Percentiles rank a stretch among this genome's conserved stretches.
These are phyloP conservation scores for Phytophthora constricta DNA, from an alignment of 352 stramenopile species.

Conservation along the genomic window DNA sequence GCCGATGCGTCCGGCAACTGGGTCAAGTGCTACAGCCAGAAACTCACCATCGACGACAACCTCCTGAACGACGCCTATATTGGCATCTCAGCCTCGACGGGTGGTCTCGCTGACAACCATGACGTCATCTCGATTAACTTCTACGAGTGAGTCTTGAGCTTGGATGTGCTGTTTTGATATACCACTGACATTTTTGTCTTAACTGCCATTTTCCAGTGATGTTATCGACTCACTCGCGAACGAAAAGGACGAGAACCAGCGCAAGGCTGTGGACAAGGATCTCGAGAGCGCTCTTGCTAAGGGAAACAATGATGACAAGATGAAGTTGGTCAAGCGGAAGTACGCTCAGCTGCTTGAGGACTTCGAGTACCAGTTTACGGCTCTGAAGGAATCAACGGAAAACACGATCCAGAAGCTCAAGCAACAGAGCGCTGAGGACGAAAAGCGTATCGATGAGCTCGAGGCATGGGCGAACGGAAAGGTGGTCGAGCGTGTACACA, in stretches of 20 bases:
- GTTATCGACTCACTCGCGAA: constrained; percentile 61
- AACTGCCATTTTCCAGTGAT: constrained; percentile 49
- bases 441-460: constrained; percentile 72
- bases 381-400: constrained; percentile 82
- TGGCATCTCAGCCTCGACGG: constrained; percentile 81
- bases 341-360: constrained; percentile 85
- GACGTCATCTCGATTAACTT: constrained; percentile 77
- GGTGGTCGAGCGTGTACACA: constrained; percentile 60
- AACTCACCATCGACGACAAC: constrained; percentile 52
- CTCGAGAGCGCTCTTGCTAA: constrained; percentile 55
- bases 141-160: constrained; percentile 87
- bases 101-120: constrained; percentile 86
- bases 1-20: constrained; percentile 75
- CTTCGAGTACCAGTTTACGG: constrained; percentile 86
- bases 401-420: constrained; percentile 86
- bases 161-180: constrained; percentile 10
- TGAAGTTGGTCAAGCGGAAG: constrained; percentile 76
- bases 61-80: constrained; percentile 76
- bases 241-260: constrained; percentile 67
- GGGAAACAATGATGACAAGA: constrained; percentile 66
- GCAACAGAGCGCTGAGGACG: constrained; percentile 71
- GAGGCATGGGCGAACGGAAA: constrained; percentile 73
- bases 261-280: constrained; percentile 55
- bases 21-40: constrained; percentile 67
- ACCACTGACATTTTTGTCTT: constrained; percentile 3